Base-by-base conservation (phyloP, 2,329 filamentous ascomycete genomes). In the Pseudogymnoascus sp. region DNA sequence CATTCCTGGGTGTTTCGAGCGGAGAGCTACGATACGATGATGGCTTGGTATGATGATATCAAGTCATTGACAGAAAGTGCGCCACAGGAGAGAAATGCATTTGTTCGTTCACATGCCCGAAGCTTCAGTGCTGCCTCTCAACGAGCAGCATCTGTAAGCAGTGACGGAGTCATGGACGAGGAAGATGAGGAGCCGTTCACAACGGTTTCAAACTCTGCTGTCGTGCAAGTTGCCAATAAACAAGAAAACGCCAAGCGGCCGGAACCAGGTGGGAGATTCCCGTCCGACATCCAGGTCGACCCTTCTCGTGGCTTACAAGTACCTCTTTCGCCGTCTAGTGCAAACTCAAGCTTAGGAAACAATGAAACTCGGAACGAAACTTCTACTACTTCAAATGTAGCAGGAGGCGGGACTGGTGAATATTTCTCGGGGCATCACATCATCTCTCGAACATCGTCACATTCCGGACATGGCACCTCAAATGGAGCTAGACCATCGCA, bases 21-120 rank as follows among this genome's bases (percentile, higher is more conserved):
- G 61, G 86, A 88, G 70, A 87, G 83, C 68, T 81, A 96, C 75
- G 93, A 97, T 69, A 97, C 93, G 13, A 97, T 97, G 93, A 87
- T 96, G 80, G 91, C 92, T 53, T 99, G 95, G 87, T 97, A 92
- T 74, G 89, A 95, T 62, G 93, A 96, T 71, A 93, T 99, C 74
- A 92, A 93, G 75, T 86, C 84, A 44, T 80, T 99, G 66, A 97
- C 91, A 4, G 92, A 96, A 74, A 93, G 90, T 76, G 89, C 88
- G 23, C 89, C 91, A 29, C 91, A 96, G 74, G 93, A 96, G 72
- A 88, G 93, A 42, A 90, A 86, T 74, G 90, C 90, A 29, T 97
- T 95, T 73, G 91, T 97, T 42, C 87, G 90, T 46, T 86, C 86
- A 65, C 92, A 96, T 72, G 86, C 88, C 38, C 84, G 92, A 62